A percentile compares a stretch with the other conserved stretches of the same genome.
phyloP scores from a whole-genome alignment of 2,329 filamentous ascomycete genomes.

The Huntiella savannae region DNA sequence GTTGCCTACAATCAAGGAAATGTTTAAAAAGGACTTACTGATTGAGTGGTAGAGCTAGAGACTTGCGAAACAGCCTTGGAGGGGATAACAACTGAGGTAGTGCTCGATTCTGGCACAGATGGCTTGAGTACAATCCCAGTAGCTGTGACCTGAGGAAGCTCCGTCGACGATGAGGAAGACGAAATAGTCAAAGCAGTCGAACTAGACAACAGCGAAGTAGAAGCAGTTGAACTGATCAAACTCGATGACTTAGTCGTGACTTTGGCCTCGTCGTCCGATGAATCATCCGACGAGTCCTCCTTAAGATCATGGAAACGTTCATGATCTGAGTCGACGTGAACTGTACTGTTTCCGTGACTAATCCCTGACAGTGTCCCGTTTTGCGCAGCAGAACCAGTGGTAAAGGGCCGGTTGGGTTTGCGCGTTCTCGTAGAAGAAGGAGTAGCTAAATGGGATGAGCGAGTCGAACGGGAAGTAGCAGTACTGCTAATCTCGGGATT shows the following conservation, averaged over 20 bases:
- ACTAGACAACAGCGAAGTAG: no score
- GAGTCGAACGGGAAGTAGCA: not conserved
- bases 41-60: constrained; percentile 1
- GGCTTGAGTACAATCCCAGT: no score
- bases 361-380: no score
- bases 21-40: not conserved
- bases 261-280: no score
- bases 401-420: no score
- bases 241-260: no score
- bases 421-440: not conserved
- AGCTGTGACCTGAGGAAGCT: not conserved
- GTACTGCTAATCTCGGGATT: not conserved
- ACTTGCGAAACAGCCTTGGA: constrained; percentile 1
- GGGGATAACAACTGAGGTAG: not conserved
- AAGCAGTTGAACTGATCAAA: no score
- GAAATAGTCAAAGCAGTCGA: not conserved
- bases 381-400: no score
- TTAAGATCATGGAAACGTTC: not conserved
- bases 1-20: not conserved
- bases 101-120: not conserved
- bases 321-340: not conserved
- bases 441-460: not conserved
- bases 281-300: not conserved
- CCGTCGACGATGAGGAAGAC: not conserved
- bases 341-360: not conserved